phyloP scores from a whole-genome alignment of 495 filamentous ascomycete genomes.

The Podospora didyma region DNA sequence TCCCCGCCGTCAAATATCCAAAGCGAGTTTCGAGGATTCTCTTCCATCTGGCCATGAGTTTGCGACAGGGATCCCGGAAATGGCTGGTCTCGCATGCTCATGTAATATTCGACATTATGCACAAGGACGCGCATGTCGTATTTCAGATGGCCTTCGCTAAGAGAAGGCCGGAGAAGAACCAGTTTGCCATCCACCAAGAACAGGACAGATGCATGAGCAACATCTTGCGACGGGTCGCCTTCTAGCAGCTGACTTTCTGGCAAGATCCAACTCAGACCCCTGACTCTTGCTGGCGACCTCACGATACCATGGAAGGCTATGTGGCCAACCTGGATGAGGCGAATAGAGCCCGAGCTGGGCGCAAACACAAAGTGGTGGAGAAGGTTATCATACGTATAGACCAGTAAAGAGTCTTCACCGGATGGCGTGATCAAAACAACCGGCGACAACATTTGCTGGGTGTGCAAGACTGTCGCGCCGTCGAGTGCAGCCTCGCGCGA shows the following conservation, averaged over 20 bases:
- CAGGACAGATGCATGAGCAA: slow-evolving; percentile 86
- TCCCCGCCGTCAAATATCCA: slow-evolving; percentile 90
- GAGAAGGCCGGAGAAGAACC: slow-evolving; percentile 82
- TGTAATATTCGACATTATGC: slow-evolving; percentile 92
- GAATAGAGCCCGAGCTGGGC: slow-evolving; percentile 60
- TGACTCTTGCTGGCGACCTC: slow-evolving; percentile 82
- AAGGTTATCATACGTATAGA: slow-evolving; percentile 95
- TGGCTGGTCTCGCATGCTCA: slow-evolving; percentile 82
- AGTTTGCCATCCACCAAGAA: slow-evolving; percentile 96
- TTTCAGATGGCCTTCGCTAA: slow-evolving; percentile 73
- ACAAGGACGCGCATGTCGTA: slow-evolving; percentile 98
- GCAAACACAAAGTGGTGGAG: slow-evolving; percentile 92
- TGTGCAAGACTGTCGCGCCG: slow-evolving; percentile 63
- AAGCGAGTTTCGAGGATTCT: slow-evolving; percentile 75
- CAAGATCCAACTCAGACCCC: slow-evolving; percentile 92
- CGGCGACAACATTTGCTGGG: slow-evolving; percentile 73
- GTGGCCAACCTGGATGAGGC: slow-evolving; percentile 85
- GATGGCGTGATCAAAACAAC: slow-evolving; percentile 82
- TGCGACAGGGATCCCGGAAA: slow-evolving; percentile 32
- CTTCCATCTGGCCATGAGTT: slow-evolving; percentile 26
- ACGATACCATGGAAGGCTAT: slow-evolving; percentile 97
- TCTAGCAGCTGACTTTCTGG: slow-evolving; percentile 86
- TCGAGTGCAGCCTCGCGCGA: slow-evolving; percentile 83
- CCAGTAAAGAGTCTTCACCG: slow-evolving; percentile 89
- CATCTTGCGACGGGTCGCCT: slow-evolving; percentile 94